Conservation (phyloP, 805 yeast genomes). For the Spathaspora sp. region DNA sequence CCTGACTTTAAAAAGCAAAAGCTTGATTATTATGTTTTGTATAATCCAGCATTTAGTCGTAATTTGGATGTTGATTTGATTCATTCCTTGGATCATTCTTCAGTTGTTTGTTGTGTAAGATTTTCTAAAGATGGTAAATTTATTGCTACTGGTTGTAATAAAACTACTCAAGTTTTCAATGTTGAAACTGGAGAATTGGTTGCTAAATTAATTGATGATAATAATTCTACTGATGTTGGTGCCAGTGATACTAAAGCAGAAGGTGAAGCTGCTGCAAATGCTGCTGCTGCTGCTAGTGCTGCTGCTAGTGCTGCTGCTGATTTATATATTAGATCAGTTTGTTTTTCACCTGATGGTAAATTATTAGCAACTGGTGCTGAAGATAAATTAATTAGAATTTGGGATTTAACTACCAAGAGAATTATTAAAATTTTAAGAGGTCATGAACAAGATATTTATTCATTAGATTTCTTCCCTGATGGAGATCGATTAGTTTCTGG, state of each 20-base stretch:
- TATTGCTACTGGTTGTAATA: conserved; percentile 95
- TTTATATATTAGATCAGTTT: conserved; percentile 89
- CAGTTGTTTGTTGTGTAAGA: conserved; percentile 95
- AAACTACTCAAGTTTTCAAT: conserved; percentile 89
- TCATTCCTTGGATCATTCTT: conserved; percentile 85
- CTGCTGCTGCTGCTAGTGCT: conserved; percentile 20
- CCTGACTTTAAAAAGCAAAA: conserved; percentile 78
- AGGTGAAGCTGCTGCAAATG: conserved; percentile 18
- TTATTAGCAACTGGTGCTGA: conserved; percentile 93
- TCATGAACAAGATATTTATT: conserved; percentile 96
- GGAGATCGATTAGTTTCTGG: conserved; percentile 94
- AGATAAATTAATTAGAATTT: conserved; percentile 85
- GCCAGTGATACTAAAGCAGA: conserved; percentile 31
- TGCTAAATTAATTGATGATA: conserved; percentile 82
- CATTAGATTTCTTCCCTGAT: conserved; percentile 90
- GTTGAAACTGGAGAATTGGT: conserved; percentile 88
- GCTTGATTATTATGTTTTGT: conserved; percentile 81
- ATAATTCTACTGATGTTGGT: conserved; percentile 35
- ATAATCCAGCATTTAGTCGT: conserved; percentile 73
- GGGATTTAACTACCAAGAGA: conserved; percentile 87
- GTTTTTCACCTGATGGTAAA: conserved; percentile 91
- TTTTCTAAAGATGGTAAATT: conserved; percentile 89
- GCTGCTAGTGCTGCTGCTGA: conserved; percentile 65
- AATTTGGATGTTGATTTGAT: conserved; percentile 81
- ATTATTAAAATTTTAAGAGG: conserved; percentile 86